These are phyloP conservation scores for Monosporascus sp. DNA, from an alignment of 2,329 filamentous ascomycete genomes.

Conservation along the genomic window DNA sequence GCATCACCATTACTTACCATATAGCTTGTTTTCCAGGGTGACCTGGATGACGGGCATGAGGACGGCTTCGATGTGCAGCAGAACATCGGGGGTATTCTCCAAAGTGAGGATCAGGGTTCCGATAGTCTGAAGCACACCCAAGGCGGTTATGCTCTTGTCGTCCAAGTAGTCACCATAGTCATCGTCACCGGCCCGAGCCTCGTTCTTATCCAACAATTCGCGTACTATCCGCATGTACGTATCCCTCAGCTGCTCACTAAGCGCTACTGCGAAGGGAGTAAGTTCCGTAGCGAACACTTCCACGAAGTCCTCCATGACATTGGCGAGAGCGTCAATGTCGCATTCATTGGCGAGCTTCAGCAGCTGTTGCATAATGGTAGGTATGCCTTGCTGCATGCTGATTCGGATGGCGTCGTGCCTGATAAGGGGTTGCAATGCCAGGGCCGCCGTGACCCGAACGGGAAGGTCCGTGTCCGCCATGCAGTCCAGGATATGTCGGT, in stretches of 20 bases:
- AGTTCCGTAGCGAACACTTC: slow-evolving; percentile 97
- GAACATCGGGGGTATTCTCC: slow-evolving; percentile 93
- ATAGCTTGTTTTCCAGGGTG: slow-evolving; percentile 95
- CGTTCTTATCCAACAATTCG: slow-evolving; percentile 84
- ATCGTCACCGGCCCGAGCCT: slow-evolving; percentile 68
- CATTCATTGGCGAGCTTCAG: slow-evolving; percentile 96
- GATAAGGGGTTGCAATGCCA: slow-evolving; percentile 92
- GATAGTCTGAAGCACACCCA: slow-evolving; percentile 95
- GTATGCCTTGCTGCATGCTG: slow-evolving; percentile 96
- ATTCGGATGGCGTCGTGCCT: slow-evolving; percentile 89
- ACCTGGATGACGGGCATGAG: slow-evolving; percentile 96
- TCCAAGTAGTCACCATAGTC: slow-evolving; percentile 89
- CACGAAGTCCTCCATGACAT: slow-evolving; percentile 99
- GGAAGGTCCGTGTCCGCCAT: slow-evolving; percentile 94
- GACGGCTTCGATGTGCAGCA: slow-evolving; percentile 89
- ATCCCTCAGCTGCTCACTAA: slow-evolving; percentile 92
- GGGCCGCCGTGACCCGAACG: slow-evolving; percentile 86
- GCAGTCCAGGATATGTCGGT: slow-evolving; percentile 92
- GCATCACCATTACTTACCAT: slow-evolving; percentile 52
- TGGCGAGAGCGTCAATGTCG: slow-evolving; percentile 92
- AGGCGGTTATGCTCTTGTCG: slow-evolving; percentile 96
- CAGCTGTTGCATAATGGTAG: slow-evolving; percentile 98
- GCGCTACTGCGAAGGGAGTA: slow-evolving; percentile 91
- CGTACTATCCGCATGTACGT: slow-evolving; percentile 92
- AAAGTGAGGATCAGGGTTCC: slow-evolving; percentile 94